Percentiles rank a stretch among this genome's conserved stretches.
Conservation (phyloP, 768 basidiomycete species). For the Leccinum pellstonianum region DNA sequence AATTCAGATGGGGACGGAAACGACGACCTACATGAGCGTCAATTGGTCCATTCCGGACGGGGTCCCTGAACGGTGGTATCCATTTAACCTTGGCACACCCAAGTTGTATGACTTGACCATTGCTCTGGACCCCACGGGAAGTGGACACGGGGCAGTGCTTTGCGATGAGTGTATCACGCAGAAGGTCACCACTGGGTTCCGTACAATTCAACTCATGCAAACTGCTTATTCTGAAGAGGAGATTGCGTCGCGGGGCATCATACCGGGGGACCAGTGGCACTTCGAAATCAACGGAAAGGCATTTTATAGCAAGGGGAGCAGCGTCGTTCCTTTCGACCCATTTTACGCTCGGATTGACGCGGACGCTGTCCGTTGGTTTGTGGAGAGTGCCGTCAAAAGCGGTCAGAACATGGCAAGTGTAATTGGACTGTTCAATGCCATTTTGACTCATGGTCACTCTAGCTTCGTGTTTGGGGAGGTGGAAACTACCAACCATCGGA, state of each 20-base stretch:
- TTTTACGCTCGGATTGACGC: constrained; percentile 53
- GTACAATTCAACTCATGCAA: constrained; percentile 56
- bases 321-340: constrained; percentile 60
- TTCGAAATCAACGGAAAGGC: constrained; percentile 58
- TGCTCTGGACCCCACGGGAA: constrained; percentile 13
- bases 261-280: constrained; percentile 60
- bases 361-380: constrained; percentile 52
- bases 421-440: not conserved
- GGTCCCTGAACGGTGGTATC: no score
- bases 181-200: constrained; percentile 52
- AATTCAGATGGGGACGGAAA: no score
- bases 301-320: constrained; percentile 55
- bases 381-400: constrained; percentile 52
- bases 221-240: constrained; percentile 46
- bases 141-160: constrained; percentile 2
- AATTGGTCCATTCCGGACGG: no score
- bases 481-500: constrained; percentile 51
- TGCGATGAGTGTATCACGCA: constrained; percentile 33
- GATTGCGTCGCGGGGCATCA: constrained; percentile 46
- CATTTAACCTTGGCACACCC: no score
- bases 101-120: no score
- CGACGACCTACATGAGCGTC: no score
- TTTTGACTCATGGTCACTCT: not conserved
- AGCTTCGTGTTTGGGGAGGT: constrained; percentile 63
- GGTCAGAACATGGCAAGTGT: constrained; percentile 58